A percentile compares a stretch with the other conserved stretches of the same genome.
Evolutionary conservation across 1,284 basidiomycete species (phyloP).

Genomic region (Malassezia obtusa): DNA sequence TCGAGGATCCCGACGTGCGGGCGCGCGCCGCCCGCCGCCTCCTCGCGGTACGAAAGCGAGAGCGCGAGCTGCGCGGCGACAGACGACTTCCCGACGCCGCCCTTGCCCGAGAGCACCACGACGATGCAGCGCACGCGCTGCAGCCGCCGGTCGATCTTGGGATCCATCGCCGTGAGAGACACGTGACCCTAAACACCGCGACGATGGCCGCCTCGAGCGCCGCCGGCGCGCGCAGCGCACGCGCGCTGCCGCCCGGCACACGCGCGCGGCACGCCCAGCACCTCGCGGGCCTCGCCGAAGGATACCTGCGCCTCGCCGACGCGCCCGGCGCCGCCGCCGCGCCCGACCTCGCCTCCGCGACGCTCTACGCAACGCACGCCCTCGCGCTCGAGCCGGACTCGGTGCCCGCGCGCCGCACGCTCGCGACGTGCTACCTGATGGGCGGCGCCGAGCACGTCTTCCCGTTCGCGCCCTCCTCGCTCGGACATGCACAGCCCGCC

Average conservation of each 20-base stretch:
- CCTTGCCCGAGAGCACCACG: conserved; percentile 89
- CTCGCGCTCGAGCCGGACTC: conserved; percentile 25
- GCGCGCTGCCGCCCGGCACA: background rate
- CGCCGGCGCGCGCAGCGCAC: background rate
- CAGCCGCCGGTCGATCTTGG: conserved; percentile 38
- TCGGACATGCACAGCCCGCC: conserved; percentile 19
- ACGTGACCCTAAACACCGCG: background rate
- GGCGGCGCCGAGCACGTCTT: conserved; percentile 33
- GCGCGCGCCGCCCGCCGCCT: background rate
- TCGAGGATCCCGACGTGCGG: conserved; percentile 76
- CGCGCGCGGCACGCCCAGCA: background rate
- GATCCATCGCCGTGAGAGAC: conserved; percentile 20
- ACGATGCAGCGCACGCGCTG: conserved; percentile 71
- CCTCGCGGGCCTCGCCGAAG: conserved; percentile 7
- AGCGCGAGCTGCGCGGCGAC: conserved; percentile 86
- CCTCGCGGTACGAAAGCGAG: conserved; percentile 50
- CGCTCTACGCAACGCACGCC: conserved; percentile 32
- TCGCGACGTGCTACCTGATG: conserved; percentile 31
- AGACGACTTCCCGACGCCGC: conserved; percentile 95
- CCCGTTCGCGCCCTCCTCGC: conserved; percentile 32
- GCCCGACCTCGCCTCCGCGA: conserved; percentile 25
- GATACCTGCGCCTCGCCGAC: conserved; percentile 11
- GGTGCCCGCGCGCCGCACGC: conserved; percentile 22
- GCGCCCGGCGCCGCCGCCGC: background rate
- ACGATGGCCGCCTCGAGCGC: background rate